Evolutionary conservation across 2,329 filamentous ascomycete species (phyloP), one percentile per base, ranked within the genome.

Genomic region (Aaosphaeria pasadenensis): DNA sequence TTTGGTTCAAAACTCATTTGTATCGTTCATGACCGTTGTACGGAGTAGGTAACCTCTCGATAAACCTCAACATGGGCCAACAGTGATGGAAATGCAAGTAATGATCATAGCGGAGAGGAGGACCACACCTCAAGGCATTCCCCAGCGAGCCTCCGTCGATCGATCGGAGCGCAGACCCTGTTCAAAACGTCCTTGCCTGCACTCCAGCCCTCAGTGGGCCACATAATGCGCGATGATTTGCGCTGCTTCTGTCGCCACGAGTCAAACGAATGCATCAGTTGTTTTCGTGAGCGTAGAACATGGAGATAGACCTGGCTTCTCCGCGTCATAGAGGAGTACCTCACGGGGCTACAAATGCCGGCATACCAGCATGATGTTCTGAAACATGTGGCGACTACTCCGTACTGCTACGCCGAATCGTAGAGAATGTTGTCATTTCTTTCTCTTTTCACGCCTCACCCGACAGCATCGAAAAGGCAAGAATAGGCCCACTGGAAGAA

Each of bases 161-260:
- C 41, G 41, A 43, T 43, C 41, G 41, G 9, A 43, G 41, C 24
- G 9, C 41, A 11, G 30, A 7, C 7, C 41, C 30, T 9, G 24
- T 29, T 24, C 7, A 17, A 43, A 43, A 43, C 41, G 41, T 11
- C 17, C 39, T 40, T 36, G 7, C 33, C 17, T 24, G 17, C 17
- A 24, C 17, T 24, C 17, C 17, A 24, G 17, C 17, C 17, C 17
- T 24, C 17, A 24, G 17, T 24, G 17, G 17, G 17, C 17, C 17
- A 24, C 17, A 24, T 24, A 24, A 24, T 24, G 17, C 62, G 66
- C 64, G 56, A 64, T 64, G 59, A 66, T 64, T 58, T 63, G 54
- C 60, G 17, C 17, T 24, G 17, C 17, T 24, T 24, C 17, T 24
- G 17, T 24, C 17, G 17, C 17, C 17, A 24, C 17, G 17, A 24